These are phyloP conservation scores for Globisporangium spiculum DNA, from an alignment of 352 stramenopile genomes.

Conservation along the genomic window DNA sequence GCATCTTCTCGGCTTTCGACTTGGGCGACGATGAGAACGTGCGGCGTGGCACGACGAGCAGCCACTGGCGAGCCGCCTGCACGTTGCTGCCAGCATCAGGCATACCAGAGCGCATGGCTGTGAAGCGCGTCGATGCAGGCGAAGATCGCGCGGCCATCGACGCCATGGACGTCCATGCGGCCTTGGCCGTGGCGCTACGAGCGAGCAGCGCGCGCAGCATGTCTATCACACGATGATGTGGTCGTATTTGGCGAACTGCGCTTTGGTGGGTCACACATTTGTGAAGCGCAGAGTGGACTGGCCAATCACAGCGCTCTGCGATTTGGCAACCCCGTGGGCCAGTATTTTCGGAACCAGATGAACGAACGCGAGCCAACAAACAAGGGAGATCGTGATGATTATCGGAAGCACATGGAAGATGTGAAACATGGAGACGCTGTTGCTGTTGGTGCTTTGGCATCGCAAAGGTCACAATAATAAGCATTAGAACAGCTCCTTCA, in stretches of 20 bases:
- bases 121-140: background rate
- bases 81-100: constrained; percentile 1
- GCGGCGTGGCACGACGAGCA: constrained; percentile 23
- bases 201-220: constrained; percentile 19
- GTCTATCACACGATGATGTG: constrained; percentile 7
- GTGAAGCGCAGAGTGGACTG: background rate
- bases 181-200: background rate
- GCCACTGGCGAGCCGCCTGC: constrained; percentile 13
- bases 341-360: background rate
- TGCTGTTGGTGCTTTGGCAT: background rate
- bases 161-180: background rate
- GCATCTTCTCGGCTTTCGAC: constrained; percentile 41
- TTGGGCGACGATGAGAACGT: constrained; percentile 45
- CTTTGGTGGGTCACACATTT: constrained; percentile 28
- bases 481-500: too few species aligned
- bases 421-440: background rate
- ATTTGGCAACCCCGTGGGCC: background rate
- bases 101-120: background rate
- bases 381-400: background rate
- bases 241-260: constrained; percentile 19
- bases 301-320: background rate
- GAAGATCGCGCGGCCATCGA: background rate
- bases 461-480: background rate
- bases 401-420: background rate
- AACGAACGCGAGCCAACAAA: background rate